These are phyloP conservation scores for Exophiala spinifera DNA, from an alignment of 2,329 filamentous ascomycete species.

Conservation along the genomic window DNA sequence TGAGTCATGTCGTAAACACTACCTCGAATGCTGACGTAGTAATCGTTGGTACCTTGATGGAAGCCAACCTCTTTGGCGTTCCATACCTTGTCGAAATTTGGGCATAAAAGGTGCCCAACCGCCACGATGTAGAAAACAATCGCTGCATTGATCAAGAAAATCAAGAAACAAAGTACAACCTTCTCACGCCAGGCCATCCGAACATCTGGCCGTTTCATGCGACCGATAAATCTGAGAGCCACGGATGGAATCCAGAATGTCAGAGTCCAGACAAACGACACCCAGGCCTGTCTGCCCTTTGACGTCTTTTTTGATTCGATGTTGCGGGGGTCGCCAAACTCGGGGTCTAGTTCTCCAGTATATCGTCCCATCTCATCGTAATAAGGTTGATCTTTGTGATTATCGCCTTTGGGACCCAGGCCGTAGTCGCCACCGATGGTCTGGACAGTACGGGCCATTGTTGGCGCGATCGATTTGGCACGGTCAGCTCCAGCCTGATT, in stretches of 20 bases:
- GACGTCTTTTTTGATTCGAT: slow-evolving; percentile 68
- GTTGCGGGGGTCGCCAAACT: slow-evolving; percentile 71
- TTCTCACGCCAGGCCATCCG: slow-evolving; percentile 98
- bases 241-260: slow-evolving; percentile 96
- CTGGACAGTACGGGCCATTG: slow-evolving; percentile 58
- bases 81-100: slow-evolving; percentile 90
- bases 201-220: slow-evolving; percentile 96
- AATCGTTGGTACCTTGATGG: slow-evolving; percentile 72
- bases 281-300: slow-evolving; percentile 69
- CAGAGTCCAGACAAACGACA: slow-evolving; percentile 74
- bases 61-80: slow-evolving; percentile 63
- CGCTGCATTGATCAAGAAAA: slow-evolving; percentile 73
- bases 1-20: slow-evolving; percentile 88
- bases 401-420: slow-evolving; percentile 80
- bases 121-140: slow-evolving; percentile 90
- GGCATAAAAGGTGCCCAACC: slow-evolving; percentile 82
- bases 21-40: slow-evolving; percentile 82
- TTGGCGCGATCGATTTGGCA: slow-evolving; percentile 54
- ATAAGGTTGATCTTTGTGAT: slow-evolving; percentile 72
- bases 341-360: slow-evolving; percentile 68
- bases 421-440: slow-evolving; percentile 76
- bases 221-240: slow-evolving; percentile 72
- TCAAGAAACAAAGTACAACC: slow-evolving; percentile 74
- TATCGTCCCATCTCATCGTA: slow-evolving; percentile 64
- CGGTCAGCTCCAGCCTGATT: slow-evolving; percentile 56